Conservation (phyloP, 2,329 filamentous ascomycete species). For the Fusarium citri region DNA sequence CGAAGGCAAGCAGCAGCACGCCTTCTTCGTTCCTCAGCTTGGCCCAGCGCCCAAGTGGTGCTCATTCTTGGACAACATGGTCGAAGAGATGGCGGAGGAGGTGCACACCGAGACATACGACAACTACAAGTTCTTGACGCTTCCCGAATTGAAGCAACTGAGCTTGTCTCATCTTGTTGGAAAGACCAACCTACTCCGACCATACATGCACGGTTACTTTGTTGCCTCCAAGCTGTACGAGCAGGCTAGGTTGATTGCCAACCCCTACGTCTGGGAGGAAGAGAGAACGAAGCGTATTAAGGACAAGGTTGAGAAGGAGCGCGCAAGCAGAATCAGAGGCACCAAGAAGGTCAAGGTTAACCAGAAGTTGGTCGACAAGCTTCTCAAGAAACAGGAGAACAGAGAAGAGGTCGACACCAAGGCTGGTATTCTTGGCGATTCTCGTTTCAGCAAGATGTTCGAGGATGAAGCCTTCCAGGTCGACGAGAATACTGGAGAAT, state of each 20-base stretch:
- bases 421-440: conserved; percentile 80
- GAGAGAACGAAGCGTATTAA: conserved; percentile 91
- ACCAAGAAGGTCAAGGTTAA: conserved; percentile 99
- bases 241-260: conserved; percentile 90
- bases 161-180: conserved; percentile 91
- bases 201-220: conserved; percentile 99
- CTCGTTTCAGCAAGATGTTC: conserved; percentile 89
- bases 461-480: conserved; percentile 93
- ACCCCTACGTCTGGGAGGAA: conserved; percentile 94
- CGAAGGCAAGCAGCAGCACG: conserved; percentile 93
- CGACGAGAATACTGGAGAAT: conserved; percentile 89
- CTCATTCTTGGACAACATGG: conserved; percentile 94
- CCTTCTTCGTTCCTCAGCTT: conserved; percentile 93
- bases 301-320: conserved; percentile 96
- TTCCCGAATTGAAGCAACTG: conserved; percentile 85
- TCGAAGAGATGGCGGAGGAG: conserved; percentile 97
- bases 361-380: conserved; percentile 80
- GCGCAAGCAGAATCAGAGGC: conserved; percentile 92
- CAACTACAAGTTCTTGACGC: conserved; percentile 98
- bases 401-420: conserved; percentile 67
- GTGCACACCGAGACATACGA: conserved; percentile 87
- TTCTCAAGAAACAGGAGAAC: conserved; percentile 73
- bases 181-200: conserved; percentile 87
- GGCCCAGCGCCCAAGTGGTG: conserved; percentile 97
- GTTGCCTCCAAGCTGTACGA: conserved; percentile 96